phyloP scores from a whole-genome alignment of 352 stramenopile species.

The Phytophthora meadii region DNA sequence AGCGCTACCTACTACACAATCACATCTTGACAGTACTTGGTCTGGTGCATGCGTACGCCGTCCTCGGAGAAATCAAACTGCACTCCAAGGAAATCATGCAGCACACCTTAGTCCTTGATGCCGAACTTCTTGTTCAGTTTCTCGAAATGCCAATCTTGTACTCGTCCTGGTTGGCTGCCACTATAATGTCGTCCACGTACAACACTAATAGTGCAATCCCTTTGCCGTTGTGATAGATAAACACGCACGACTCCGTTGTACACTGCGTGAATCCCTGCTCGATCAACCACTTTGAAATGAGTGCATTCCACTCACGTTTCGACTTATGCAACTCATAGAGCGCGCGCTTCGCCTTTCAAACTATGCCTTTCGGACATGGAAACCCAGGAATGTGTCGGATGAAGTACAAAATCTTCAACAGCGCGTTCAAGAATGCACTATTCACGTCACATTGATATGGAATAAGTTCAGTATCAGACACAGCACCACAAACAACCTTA shows the following conservation, averaged over 20 bases:
- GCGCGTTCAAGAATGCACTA: not conserved
- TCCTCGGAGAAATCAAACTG: not conserved
- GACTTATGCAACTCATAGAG: not conserved
- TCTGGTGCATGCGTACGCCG: not conserved
- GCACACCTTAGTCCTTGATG: not conserved
- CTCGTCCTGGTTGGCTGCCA: conserved; percentile 4
- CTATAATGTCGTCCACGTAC: conserved; percentile 1
- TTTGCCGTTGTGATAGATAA: no score
- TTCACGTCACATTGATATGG: not conserved
- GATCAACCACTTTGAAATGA: not conserved
- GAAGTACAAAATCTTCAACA: not conserved
- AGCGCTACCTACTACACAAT: no score
- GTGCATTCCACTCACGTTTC: not conserved
- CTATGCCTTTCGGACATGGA: not conserved
- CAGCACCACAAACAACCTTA: not conserved
- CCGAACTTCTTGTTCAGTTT: conserved; percentile 1
- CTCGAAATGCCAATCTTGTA: not conserved
- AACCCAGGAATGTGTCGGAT: not conserved
- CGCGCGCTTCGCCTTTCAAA: not conserved
- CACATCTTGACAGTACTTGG: not conserved
- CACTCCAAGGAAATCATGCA: not conserved
- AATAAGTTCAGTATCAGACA: not conserved
- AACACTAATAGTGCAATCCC: not conserved
- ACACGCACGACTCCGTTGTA: no score
- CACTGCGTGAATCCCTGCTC: no score